Evolutionary conservation across 2,329 filamentous ascomycete genomes (phyloP).

Genomic region (Tricladium varicosporioides): DNA sequence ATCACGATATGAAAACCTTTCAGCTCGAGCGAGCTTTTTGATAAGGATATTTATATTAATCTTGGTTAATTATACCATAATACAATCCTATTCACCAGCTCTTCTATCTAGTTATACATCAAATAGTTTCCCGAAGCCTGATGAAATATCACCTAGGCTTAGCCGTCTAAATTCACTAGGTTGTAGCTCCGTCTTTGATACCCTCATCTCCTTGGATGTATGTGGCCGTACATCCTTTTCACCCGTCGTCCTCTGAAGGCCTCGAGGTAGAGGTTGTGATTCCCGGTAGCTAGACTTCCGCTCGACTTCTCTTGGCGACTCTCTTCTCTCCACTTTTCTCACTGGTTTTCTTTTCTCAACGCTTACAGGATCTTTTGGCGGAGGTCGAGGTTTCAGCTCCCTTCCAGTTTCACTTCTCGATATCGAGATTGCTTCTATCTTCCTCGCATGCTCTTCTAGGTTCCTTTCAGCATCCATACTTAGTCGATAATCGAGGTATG

Average conservation of each 20-base stretch:
- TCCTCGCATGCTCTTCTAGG: constrained; percentile 22
- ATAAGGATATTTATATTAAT: background rate
- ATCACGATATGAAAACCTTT: no score
- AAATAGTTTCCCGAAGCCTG: constrained; percentile 19
- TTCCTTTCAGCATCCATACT: constrained; percentile 16
- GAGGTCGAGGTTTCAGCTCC: background rate
- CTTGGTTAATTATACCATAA: background rate
- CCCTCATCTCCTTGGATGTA: constrained; percentile 4
- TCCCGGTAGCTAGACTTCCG: constrained; percentile 4
- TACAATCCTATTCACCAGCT: background rate
- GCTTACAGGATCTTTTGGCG: background rate
- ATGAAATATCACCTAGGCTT: constrained; percentile 25
- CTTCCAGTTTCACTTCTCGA: background rate
- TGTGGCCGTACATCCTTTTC: constrained; percentile 4
- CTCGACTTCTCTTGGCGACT: constrained; percentile 1
- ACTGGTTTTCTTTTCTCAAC: no score
- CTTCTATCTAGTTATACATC: constrained; percentile 10
- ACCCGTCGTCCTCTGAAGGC: background rate
- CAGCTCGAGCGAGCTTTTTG: background rate
- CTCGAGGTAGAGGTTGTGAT: background rate
- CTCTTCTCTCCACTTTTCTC: background rate
- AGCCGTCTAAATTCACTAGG: constrained; percentile 16
- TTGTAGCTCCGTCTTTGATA: background rate
- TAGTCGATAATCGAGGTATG: constrained; percentile 11
- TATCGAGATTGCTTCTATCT: constrained; percentile 15